A percentile compares a stretch with the other conserved stretches of the same genome.
Conservation (phyloP, 208 protist species). For the Hexamita inflata region DNA sequence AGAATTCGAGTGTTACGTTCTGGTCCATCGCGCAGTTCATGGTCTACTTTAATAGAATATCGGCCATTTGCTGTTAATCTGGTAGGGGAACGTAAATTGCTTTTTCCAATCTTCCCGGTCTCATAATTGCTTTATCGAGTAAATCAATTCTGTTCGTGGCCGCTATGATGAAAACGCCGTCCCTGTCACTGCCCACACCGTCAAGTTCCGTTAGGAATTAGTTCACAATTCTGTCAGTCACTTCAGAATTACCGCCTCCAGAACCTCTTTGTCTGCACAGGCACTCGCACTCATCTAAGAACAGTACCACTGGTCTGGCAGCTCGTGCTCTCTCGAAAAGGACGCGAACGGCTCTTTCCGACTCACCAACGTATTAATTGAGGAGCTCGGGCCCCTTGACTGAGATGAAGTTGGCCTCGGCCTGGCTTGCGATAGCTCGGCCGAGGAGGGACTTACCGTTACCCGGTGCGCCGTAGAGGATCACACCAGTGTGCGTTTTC, state of each 20-base stretch:
- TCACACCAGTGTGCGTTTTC: slow-evolving; percentile 67
- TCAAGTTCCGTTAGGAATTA: slow-evolving; percentile 96
- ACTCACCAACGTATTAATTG: slow-evolving; percentile 95
- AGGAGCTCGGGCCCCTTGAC: slow-evolving; percentile 77
- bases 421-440: slow-evolving; percentile 55
- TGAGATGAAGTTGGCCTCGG: slow-evolving; percentile 87
- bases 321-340: slow-evolving; percentile 70
- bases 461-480: slow-evolving; percentile 88
- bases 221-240: slow-evolving; percentile 89
- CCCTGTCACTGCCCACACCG: slow-evolving; percentile 70
- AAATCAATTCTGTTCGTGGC: slow-evolving; percentile 93
- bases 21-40: no score
- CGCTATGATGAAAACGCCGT: slow-evolving; percentile 77
- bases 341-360: slow-evolving; percentile 83
- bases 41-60: no score
- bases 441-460: slow-evolving; percentile 58
- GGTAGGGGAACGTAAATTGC: slow-evolving; percentile 9
- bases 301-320: slow-evolving; percentile 83
- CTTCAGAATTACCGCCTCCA: slow-evolving; percentile 52
- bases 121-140: slow-evolving; percentile 89
- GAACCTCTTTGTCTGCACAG: slow-evolving; percentile 68
- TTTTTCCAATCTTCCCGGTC: slow-evolving; percentile 85
- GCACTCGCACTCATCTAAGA: slow-evolving; percentile 98
- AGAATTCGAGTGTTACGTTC: no score
- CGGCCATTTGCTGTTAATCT: neutral